Percentiles rank a stretch among this genome's conserved stretches.
Evolutionary conservation across 2,329 filamentous ascomycete species (phyloP).

Genomic region (Cryphonectria japonica): DNA sequence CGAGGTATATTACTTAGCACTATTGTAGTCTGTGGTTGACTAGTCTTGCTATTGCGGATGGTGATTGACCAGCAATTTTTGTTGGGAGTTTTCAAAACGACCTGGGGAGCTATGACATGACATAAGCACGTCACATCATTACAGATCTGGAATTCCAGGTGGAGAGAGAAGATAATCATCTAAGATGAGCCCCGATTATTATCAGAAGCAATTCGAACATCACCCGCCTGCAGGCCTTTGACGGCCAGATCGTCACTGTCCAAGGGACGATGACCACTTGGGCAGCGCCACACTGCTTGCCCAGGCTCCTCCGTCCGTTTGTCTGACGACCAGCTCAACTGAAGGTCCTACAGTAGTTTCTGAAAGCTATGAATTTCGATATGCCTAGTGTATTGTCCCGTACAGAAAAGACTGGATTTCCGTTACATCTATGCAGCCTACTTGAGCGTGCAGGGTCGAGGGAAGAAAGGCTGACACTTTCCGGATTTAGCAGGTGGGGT

Average conservation of each 20-base stretch:
- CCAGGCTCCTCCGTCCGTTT: neutral
- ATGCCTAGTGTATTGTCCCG: neutral
- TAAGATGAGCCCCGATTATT: no score
- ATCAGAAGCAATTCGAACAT: neutral
- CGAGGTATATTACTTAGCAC: no score
- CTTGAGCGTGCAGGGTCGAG: neutral
- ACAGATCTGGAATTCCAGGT: neutral
- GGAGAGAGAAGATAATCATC: neutral
- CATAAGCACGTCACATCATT: neutral
- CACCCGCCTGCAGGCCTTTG: neutral
- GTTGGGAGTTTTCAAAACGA: neutral
- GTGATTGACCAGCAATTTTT: no score
- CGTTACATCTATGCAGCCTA: neutral
- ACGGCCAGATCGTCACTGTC: neutral
- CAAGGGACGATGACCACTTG: neutral
- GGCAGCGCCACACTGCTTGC: neutral
- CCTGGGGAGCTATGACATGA: neutral
- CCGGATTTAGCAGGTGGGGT: conserved; percentile 12
- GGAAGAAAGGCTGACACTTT: conserved; percentile 16
- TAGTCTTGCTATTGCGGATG: neutral
- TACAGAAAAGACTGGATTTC: neutral
- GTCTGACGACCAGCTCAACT: neutral
- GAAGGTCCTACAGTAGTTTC: no score
- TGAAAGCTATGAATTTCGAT: neutral
- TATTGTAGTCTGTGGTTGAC: neutral